These are phyloP conservation scores for Aspergillus felis DNA, from an alignment of 2,329 filamentous ascomycete species.

Conservation along the genomic window DNA sequence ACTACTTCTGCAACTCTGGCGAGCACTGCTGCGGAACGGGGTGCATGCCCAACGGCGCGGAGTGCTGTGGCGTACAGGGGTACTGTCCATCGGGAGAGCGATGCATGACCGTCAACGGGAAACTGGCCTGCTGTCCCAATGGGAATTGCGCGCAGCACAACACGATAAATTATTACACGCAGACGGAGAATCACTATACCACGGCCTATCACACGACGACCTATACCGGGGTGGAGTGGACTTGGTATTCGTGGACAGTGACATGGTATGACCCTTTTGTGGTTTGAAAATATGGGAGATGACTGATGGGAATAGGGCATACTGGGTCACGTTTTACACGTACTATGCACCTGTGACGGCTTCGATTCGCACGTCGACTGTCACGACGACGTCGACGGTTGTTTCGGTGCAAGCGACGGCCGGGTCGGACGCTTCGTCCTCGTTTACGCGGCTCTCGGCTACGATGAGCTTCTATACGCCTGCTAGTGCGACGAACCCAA, in stretches of 20 bases:
- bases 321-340: neutral
- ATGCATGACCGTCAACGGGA: neutral
- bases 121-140: neutral
- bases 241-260: neutral
- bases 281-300: neutral
- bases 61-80: neutral
- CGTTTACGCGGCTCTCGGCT: neutral
- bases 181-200: neutral
- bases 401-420: neutral
- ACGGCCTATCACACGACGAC: neutral
- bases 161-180: neutral
- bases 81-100: neutral
- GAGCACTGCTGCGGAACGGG: neutral
- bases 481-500: neutral
- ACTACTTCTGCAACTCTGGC: neutral
- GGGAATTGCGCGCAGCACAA: neutral
- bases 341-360: neutral
- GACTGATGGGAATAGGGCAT: neutral
- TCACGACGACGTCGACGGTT: neutral
- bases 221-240: neutral
- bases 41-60: neutral
- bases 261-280: neutral
- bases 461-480: neutral
- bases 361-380: neutral
- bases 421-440: neutral